phyloP scores from a whole-genome alignment of 2,329 filamentous ascomycete species.

The Sporothrix dimorphospora region DNA sequence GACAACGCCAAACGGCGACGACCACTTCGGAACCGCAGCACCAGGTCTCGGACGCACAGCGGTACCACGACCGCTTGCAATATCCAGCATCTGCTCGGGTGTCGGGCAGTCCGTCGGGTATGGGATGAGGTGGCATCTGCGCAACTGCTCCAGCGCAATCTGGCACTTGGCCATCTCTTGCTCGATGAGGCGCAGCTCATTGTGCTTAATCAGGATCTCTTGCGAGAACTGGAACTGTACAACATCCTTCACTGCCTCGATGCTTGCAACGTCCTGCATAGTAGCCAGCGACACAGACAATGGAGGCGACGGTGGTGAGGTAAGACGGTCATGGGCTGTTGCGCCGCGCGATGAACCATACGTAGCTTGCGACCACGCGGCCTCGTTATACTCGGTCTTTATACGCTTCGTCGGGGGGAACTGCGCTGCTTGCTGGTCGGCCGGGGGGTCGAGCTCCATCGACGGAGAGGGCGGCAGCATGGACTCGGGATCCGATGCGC shows the following conservation, averaged over 20 bases:
- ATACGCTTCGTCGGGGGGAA: constrained; percentile 32
- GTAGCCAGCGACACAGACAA: constrained; percentile 29
- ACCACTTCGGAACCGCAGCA: constrained; percentile 71
- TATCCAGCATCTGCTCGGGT: constrained; percentile 67
- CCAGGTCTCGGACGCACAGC: constrained; percentile 65
- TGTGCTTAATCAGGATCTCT: constrained; percentile 91
- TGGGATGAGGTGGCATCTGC: constrained; percentile 88
- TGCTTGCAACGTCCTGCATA: constrained; percentile 36
- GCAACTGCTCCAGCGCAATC: constrained; percentile 87
- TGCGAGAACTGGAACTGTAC: constrained; percentile 88
- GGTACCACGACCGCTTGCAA: constrained; percentile 74
- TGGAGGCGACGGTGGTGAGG: constrained; percentile 31
- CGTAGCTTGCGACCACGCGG: constrained; percentile 31
- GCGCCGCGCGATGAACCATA: not conserved
- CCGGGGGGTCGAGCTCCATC: constrained; percentile 16
- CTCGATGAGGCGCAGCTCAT: constrained; percentile 90
- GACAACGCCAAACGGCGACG: constrained; percentile 85
- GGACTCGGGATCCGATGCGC: constrained; percentile 7
- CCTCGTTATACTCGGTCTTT: constrained; percentile 42
- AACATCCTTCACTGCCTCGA: constrained; percentile 66
- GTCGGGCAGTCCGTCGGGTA: constrained; percentile 75
- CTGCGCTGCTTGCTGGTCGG: not conserved
- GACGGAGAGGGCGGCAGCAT: constrained; percentile 29
- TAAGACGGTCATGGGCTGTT: constrained; percentile 2
- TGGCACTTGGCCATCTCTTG: constrained; percentile 97